Evolutionary conservation across 2,329 filamentous ascomycete genomes (phyloP).

Genomic region (Cytospora piceicola): DNA sequence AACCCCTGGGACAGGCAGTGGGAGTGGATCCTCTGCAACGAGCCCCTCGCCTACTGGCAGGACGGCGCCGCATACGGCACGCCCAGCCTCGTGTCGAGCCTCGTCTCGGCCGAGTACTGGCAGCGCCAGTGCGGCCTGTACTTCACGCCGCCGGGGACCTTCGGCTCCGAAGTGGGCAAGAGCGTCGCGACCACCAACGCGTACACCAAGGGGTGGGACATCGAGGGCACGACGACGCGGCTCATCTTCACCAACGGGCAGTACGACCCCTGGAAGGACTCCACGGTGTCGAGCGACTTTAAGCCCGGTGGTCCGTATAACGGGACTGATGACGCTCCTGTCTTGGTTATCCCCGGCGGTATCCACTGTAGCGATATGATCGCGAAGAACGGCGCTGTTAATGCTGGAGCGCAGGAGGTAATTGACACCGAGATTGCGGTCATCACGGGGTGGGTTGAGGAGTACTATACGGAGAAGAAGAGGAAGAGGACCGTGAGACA

Average conservation of each 20-base stretch:
- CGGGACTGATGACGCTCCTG: slow-evolving; percentile 40
- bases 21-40: slow-evolving; percentile 61
- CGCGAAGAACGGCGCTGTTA: slow-evolving; percentile 52
- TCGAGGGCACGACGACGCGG: slow-evolving; percentile 43
- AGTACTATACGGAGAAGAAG: slow-evolving; percentile 47
- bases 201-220: slow-evolving; percentile 47
- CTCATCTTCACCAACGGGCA: slow-evolving; percentile 47
- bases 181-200: slow-evolving; percentile 41
- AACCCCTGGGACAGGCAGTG: slow-evolving; percentile 56
- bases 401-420: slow-evolving; percentile 53
- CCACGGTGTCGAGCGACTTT: slow-evolving; percentile 43
- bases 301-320: slow-evolving; percentile 45
- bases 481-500: slow-evolving; percentile 2
- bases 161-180: slow-evolving; percentile 40
- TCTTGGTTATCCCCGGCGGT: slow-evolving; percentile 42
- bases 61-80: slow-evolving; percentile 49
- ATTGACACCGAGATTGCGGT: slow-evolving; percentile 55
- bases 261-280: slow-evolving; percentile 47
- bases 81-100: slow-evolving; percentile 47
- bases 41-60: slow-evolving; percentile 47
- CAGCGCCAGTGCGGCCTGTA: slow-evolving; percentile 49
- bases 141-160: slow-evolving; percentile 46
- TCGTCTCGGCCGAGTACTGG: slow-evolving; percentile 45
- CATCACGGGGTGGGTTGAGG: slow-evolving; percentile 58
- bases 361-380: slow-evolving; percentile 47